A percentile compares a stretch with the other conserved stretches of the same genome.
Conservation (phyloP, 148 eudicot species). For the Hydrangea macrophylla region DNA sequence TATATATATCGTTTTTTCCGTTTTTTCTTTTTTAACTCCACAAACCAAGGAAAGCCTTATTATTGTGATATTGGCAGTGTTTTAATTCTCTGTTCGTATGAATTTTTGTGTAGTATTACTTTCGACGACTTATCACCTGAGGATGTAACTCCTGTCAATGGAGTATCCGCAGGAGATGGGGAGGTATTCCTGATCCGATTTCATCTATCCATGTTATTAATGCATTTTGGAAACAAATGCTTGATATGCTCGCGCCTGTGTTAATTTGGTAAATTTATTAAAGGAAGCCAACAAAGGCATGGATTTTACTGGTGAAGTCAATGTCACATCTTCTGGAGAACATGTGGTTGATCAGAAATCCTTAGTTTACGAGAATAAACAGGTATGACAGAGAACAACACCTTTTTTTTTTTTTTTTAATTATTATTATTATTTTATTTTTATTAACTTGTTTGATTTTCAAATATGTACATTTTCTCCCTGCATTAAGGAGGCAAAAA, state of each 20-base stretch:
- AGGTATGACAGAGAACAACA: conserved; percentile 41
- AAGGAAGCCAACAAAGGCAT: conserved; percentile 56
- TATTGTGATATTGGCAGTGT: not conserved
- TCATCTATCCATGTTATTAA: not conserved
- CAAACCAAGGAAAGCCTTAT: too few relatives aligned
- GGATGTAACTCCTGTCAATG: conserved; percentile 34
- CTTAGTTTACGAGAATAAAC: conserved; percentile 62
- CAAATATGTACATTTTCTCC: conserved; percentile 10
- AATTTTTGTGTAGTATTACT: conserved; percentile 35
- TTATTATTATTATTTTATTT: not conserved
- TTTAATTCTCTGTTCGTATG: conserved; percentile 9
- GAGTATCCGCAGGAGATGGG: conserved; percentile 28
- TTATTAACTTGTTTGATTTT: too few relatives aligned
- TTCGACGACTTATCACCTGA: conserved; percentile 25
- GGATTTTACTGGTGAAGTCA: conserved; percentile 34
- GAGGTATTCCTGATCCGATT: conserved; percentile 42
- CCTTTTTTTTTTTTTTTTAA: not conserved
- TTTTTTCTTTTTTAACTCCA: too few relatives aligned
- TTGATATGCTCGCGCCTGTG: not conserved
- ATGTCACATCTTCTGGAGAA: conserved; percentile 42
- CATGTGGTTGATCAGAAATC: conserved; percentile 52
- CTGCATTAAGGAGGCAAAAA: conserved; percentile 88
- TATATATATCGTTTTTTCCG: too few relatives aligned
- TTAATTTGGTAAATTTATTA: conserved; percentile 13
- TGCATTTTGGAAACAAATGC: conserved; percentile 3